A percentile compares a stretch with the other conserved stretches of the same genome.
Conservation (phyloP, 1,139 yeast genomes). For the Suhomyces bokatorum region DNA sequence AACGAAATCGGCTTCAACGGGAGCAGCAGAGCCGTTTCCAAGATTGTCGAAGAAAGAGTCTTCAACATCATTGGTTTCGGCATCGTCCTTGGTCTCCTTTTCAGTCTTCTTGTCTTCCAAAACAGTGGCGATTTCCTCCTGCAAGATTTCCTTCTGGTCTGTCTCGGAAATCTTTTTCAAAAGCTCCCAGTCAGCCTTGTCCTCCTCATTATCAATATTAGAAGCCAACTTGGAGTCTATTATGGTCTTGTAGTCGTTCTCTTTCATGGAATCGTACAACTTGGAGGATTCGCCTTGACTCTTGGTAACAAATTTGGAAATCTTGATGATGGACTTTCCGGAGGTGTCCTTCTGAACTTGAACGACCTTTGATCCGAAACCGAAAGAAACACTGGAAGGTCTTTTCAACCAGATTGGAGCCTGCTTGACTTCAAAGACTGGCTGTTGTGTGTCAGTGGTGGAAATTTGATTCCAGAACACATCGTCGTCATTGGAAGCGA, state of each 20-base stretch:
- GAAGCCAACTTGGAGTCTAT: conserved; percentile 52
- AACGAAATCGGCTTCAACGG: conserved; percentile 23
- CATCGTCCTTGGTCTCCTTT: conserved; percentile 21
- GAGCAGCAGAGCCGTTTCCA: conserved; percentile 27
- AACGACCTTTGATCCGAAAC: conserved; percentile 90
- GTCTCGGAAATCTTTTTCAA: conserved; percentile 56
- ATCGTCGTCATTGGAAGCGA: conserved; percentile 57
- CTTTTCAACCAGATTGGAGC: conserved; percentile 89
- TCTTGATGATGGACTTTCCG: conserved; percentile 47
- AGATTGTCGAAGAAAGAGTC: conserved; percentile 51
- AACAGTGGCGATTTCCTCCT: conserved; percentile 26
- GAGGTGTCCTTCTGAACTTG: conserved; percentile 46
- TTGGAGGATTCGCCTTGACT: conserved; percentile 44
- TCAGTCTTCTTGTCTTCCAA: conserved; percentile 17
- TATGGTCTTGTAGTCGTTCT: conserved; percentile 54
- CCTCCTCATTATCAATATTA: conserved; percentile 40
- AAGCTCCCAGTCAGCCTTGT: conserved; percentile 76
- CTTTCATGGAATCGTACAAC: conserved; percentile 59
- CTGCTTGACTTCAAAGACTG: conserved; percentile 64
- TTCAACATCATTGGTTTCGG: conserved; percentile 13
- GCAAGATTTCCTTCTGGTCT: conserved; percentile 46
- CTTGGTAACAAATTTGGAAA: conserved; percentile 50
- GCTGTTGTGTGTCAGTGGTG: conserved; percentile 72
- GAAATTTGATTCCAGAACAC: conserved; percentile 82
- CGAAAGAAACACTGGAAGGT: conserved; percentile 79